A percentile compares a stretch with the other conserved stretches of the same genome.
Evolutionary conservation across 2,329 filamentous ascomycete species (phyloP).

Genomic region (Aspergillus fructus): DNA sequence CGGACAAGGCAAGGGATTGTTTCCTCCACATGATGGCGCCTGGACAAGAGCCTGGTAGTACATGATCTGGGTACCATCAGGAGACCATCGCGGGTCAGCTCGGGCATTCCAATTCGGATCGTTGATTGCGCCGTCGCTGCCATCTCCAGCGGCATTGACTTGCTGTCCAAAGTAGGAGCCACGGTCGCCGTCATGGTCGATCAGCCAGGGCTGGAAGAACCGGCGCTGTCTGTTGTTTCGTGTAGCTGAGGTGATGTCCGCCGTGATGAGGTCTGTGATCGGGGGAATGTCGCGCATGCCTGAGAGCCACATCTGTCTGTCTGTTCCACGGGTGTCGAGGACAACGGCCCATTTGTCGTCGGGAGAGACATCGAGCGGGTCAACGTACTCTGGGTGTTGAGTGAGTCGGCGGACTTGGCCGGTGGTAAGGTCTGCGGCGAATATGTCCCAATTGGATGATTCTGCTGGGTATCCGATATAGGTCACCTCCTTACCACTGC

Average conservation of each 20-base stretch:
- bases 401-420: neutral
- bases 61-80: slow-evolving; percentile 44
- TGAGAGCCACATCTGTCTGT: slow-evolving; percentile 45
- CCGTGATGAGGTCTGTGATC: slow-evolving; percentile 38
- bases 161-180: slow-evolving; percentile 46
- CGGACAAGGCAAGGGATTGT: slow-evolving; percentile 45
- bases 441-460: neutral
- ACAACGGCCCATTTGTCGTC: slow-evolving; percentile 47
- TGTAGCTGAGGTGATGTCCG: slow-evolving; percentile 12
- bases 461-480: neutral
- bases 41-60: slow-evolving; percentile 44
- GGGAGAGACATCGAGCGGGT: slow-evolving; percentile 19
- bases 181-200: slow-evolving; percentile 48
- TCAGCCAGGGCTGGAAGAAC: slow-evolving; percentile 49
- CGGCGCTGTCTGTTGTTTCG: neutral
- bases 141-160: slow-evolving; percentile 41
- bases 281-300: slow-evolving; percentile 45
- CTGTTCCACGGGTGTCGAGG: slow-evolving; percentile 45
- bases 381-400: neutral
- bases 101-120: slow-evolving; percentile 51
- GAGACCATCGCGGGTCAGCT: slow-evolving; percentile 40
- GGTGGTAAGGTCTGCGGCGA: neutral
- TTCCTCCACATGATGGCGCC: slow-evolving; percentile 45
- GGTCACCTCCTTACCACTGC: neutral
- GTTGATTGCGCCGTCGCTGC: slow-evolving; percentile 37